Evolutionary conservation across 2,329 filamentous ascomycete genomes (phyloP).

Genomic region (Epichloe sibirici): DNA sequence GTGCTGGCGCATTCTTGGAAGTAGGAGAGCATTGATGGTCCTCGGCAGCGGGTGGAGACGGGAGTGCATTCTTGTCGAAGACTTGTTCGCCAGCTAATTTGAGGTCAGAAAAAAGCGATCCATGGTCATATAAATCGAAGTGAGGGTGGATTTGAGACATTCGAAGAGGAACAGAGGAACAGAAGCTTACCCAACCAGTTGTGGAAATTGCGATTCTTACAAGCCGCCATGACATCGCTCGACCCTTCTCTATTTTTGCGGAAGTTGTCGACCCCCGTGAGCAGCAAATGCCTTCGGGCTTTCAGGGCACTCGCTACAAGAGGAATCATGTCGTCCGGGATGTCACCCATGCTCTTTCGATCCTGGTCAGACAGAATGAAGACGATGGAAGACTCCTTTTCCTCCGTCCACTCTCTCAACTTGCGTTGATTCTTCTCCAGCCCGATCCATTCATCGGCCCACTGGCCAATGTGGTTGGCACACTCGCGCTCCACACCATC

Average conservation of each 20-base stretch:
- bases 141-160: background rate
- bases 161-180: background rate
- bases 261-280: slow-evolving; percentile 8
- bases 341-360: slow-evolving; percentile 16
- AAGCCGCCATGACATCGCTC: slow-evolving; percentile 16
- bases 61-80: slow-evolving; percentile 17
- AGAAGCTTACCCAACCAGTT: slow-evolving; percentile 25
- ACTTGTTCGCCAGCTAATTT: slow-evolving; percentile 17
- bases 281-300: slow-evolving; percentile 18
- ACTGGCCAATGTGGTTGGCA: slow-evolving; percentile 20
- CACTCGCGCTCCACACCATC: slow-evolving; percentile 13
- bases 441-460: slow-evolving; percentile 25
- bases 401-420: slow-evolving; percentile 17
- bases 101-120: no score
- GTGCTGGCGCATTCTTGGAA: slow-evolving; percentile 9
- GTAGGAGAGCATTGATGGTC: slow-evolving; percentile 10
- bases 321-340: slow-evolving; percentile 18
- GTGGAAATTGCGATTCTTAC: slow-evolving; percentile 15
- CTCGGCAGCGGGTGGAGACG: slow-evolving; percentile 13
- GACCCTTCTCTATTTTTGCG: slow-evolving; percentile 2
- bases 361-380: slow-evolving; percentile 16
- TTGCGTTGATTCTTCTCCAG: slow-evolving; percentile 17
- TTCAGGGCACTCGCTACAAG: slow-evolving; percentile 21
- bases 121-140: no score
- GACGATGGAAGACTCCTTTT: slow-evolving; percentile 12